Conservation (phyloP, 148 eudicot species). For the Beta vulgaris region DNA sequence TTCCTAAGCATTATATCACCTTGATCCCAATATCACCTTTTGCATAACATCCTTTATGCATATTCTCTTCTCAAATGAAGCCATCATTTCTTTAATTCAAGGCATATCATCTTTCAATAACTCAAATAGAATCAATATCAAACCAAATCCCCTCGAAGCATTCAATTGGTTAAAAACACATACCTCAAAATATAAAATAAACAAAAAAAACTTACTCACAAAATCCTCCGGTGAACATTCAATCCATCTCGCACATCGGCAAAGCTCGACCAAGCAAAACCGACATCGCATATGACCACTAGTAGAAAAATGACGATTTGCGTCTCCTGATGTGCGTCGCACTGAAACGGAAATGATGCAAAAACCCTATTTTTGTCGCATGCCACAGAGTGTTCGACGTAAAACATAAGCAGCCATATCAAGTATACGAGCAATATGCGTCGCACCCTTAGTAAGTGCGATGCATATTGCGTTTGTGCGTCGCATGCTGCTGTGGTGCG, state of each 20-base stretch:
- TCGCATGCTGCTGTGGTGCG: too few species aligned
- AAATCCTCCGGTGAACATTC: constrained; percentile 80
- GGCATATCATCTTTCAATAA: background rate
- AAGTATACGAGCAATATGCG: too few species aligned
- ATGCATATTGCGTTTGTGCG: too few species aligned
- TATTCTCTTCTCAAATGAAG: background rate
- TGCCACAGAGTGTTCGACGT: too few species aligned
- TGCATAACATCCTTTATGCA: background rate
- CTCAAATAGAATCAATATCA: background rate
- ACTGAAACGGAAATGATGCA: too few species aligned
- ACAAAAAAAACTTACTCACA: constrained; percentile 43
- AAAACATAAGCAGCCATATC: too few species aligned
- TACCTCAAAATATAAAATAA: background rate
- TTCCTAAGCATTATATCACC: background rate
- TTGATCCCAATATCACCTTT: background rate
- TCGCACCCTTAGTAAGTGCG: too few species aligned
- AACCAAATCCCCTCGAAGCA: background rate
- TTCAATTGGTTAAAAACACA: too few species aligned
- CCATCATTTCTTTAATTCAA: background rate
- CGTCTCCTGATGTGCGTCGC: too few species aligned
- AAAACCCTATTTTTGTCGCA: too few species aligned
- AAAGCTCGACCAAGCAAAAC: constrained; percentile 88
- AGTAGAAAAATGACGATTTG: too few species aligned
- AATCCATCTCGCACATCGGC: constrained; percentile 89
- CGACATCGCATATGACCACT: constrained; percentile 98